Evolutionary conservation across 169 alveolate genomes (phyloP).

Genomic region (Theileria orientalis): DNA sequence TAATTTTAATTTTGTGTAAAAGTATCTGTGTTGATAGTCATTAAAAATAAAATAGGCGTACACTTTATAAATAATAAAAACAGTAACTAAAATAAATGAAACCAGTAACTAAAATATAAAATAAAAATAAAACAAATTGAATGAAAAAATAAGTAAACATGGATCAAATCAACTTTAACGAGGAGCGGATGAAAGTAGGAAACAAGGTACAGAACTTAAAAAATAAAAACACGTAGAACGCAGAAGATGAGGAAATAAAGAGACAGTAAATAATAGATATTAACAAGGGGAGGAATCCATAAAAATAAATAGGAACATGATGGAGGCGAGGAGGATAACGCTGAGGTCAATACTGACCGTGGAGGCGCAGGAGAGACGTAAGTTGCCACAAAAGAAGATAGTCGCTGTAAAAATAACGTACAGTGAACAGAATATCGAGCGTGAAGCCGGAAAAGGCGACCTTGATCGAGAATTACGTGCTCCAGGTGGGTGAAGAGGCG

Average conservation of each 20-base stretch:
- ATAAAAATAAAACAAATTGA: no score
- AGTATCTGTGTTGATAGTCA: no score
- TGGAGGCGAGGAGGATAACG: slow-evolving; percentile 58
- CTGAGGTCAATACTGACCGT: slow-evolving; percentile 56
- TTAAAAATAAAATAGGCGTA: no score
- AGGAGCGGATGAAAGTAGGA: not conserved
- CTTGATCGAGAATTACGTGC: slow-evolving; percentile 40
- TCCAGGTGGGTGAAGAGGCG: slow-evolving; percentile 21
- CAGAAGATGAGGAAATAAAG: slow-evolving; percentile 52
- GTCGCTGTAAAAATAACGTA: not conserved
- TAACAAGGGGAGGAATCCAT: not conserved
- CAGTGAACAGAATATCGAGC: slow-evolving; percentile 63
- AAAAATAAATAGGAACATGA: slow-evolving; percentile 27
- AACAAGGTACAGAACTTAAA: no score
- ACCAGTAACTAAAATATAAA: no score
- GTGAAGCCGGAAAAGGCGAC: slow-evolving; percentile 67
- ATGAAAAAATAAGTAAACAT: no score
- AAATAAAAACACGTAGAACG: slow-evolving; percentile 25
- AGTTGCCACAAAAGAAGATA: not conserved
- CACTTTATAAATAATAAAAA: no score
- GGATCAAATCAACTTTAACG: slow-evolving; percentile 4
- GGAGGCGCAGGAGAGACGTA: slow-evolving; percentile 68
- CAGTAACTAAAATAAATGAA: no score
- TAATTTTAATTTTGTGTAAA: not conserved
- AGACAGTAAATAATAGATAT: slow-evolving; percentile 52